Evolutionary conservation across 306 rosid genomes (phyloP).

Genomic region (Lathyrus aphaca): DNA sequence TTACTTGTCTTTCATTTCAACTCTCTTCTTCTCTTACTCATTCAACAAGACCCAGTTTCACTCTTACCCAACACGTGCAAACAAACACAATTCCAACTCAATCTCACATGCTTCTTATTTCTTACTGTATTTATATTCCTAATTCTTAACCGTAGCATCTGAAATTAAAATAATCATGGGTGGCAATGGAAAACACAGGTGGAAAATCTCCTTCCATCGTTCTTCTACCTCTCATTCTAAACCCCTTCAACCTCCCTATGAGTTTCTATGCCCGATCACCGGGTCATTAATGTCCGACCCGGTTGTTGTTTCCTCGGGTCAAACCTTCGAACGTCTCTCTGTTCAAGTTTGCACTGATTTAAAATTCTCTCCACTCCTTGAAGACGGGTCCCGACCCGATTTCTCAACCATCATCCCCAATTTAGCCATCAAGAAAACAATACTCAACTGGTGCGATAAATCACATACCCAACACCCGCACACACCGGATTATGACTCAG

Average conservation of each 20-base stretch:
- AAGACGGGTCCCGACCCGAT: conserved; percentile 76
- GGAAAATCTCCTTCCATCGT: conserved; percentile 73
- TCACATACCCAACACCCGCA: conserved; percentile 46
- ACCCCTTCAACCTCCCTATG: conserved; percentile 53
- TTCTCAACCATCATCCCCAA: conserved; percentile 72
- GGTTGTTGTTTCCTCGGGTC: conserved; percentile 84
- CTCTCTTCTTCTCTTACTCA: background rate
- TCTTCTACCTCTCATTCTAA: conserved; percentile 55
- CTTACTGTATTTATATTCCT: background rate
- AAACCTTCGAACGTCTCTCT: conserved; percentile 79
- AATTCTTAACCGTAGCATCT: background rate
- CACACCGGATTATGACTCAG: conserved; percentile 56
- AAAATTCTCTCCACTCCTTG: conserved; percentile 51
- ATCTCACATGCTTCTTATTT: conserved; percentile 6
- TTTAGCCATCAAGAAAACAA: conserved; percentile 60
- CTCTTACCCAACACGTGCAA: conserved; percentile 1
- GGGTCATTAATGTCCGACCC: conserved; percentile 85
- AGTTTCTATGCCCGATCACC: conserved; percentile 71
- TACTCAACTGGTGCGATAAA: conserved; percentile 64
- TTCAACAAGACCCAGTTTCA: background rate
- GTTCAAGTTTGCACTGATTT: conserved; percentile 65
- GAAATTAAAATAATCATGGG: conserved; percentile 46
- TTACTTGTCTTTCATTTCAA: background rate
- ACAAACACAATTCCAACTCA: background rate
- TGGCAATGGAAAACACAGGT: conserved; percentile 74